phyloP scores from a whole-genome alignment of 225 moss, liverwort and hornwort genomes.

The Sphagnum tenellum region DNA sequence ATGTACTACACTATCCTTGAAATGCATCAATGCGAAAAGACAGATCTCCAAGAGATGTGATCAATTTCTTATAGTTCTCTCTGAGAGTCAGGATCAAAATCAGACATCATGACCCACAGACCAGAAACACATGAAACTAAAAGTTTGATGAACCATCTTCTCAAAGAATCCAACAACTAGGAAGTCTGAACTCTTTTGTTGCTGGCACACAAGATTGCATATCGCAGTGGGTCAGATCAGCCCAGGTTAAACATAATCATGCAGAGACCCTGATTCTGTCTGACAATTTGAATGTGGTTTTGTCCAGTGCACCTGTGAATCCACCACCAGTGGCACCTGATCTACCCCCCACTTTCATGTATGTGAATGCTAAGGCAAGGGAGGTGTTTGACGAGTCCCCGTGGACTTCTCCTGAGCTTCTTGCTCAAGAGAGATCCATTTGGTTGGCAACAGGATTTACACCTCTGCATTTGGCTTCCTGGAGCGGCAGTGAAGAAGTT shows the following conservation, averaged over 20 bases:
- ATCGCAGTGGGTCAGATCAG: too few relatives aligned
- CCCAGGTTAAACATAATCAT: too few relatives aligned
- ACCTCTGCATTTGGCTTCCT: conserved; percentile 15
- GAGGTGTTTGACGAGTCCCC: conserved; percentile 3
- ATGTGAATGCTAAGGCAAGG: conserved; percentile 16
- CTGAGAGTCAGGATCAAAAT: too few relatives aligned
- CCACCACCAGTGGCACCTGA: not conserved
- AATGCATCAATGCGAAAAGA: too few relatives aligned
- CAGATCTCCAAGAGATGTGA: too few relatives aligned
- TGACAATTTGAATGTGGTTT: too few relatives aligned
- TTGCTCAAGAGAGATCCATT: not conserved
- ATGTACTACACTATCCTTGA: too few relatives aligned
- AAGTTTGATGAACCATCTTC: not conserved
- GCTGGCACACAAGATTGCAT: not conserved
- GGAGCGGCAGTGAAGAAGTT: conserved; percentile 18
- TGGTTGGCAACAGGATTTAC: conserved; percentile 11
- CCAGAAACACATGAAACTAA: too few relatives aligned
- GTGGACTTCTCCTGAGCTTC: not conserved
- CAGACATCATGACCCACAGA: too few relatives aligned
- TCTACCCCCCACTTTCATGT: conserved; percentile 4
- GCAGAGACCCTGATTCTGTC: too few relatives aligned
- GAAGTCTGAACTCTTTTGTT: not conserved
- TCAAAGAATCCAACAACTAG: not conserved
- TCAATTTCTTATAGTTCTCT: too few relatives aligned
- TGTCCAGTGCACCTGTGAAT: too few relatives aligned